Evolutionary conservation across 805 yeast species (phyloP).

Genomic region (Lipomyces anomalus): DNA sequence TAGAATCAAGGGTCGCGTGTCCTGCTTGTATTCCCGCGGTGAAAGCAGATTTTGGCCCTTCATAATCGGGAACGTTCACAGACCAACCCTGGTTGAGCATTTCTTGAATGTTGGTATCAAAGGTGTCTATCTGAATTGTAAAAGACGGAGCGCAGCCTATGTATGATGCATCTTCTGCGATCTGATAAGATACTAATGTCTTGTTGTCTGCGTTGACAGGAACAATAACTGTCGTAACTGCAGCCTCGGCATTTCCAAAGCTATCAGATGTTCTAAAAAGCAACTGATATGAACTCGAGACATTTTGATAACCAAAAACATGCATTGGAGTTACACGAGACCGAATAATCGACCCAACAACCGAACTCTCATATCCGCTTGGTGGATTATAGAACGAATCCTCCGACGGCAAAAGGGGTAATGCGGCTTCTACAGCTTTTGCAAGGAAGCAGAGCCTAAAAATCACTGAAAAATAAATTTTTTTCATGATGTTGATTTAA

Average conservation of each 20-base stretch:
- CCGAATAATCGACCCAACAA: too few relatives aligned
- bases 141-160: conserved; percentile 31
- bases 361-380: too few relatives aligned
- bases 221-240: conserved; percentile 29
- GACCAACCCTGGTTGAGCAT: conserved; percentile 22
- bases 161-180: conserved; percentile 29
- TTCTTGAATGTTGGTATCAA: conserved; percentile 1
- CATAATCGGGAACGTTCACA: conserved; percentile 30
- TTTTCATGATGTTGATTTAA: too few relatives aligned
- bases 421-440: too few relatives aligned
- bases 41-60: conserved; percentile 30
- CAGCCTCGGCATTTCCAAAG: conserved; percentile 27
- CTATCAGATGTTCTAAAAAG: conserved; percentile 27
- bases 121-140: conserved; percentile 8
- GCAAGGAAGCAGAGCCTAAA: too few relatives aligned
- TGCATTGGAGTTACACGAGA: too few relatives aligned
- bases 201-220: conserved; percentile 24
- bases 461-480: too few relatives aligned
- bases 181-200: conserved; percentile 28
- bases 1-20: conserved; percentile 24
- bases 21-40: conserved; percentile 29
- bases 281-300: conserved; percentile 29
- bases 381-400: too few relatives aligned
- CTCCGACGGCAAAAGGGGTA: too few relatives aligned
- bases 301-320: too few relatives aligned